These are phyloP conservation scores for Symbiodinium pilosum DNA, from an alignment of 73 alveolate species.

Conservation along the genomic window DNA sequence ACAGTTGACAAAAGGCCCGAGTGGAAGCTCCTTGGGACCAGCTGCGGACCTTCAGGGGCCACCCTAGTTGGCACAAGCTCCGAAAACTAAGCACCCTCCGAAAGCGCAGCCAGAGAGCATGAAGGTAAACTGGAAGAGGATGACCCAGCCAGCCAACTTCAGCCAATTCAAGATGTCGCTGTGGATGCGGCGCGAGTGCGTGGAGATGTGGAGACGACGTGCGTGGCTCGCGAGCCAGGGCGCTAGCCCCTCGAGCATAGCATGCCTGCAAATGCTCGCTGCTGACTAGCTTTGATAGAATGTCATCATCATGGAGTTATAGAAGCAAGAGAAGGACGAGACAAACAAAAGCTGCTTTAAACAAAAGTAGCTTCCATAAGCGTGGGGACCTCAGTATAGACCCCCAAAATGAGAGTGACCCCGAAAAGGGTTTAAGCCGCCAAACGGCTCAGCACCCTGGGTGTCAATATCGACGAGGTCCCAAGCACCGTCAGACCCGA, in stretches of 20 bases:
- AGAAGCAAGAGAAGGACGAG: background rate
- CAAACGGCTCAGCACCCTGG: constrained; percentile 30
- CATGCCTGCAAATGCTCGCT: no score
- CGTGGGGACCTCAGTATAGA: no score
- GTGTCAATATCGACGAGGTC: constrained; percentile 57
- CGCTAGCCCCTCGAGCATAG: background rate
- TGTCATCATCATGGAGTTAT: background rate
- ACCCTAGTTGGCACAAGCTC: background rate
- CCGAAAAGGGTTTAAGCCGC: no score
- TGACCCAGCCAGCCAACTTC: constrained; percentile 1
- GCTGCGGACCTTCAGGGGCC: background rate
- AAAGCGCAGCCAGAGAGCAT: background rate
- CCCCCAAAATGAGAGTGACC: background rate
- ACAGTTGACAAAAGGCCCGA: background rate
- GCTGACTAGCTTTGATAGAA: no score
- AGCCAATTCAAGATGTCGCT: background rate
- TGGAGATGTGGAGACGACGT: constrained; percentile 2
- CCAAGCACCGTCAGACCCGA: constrained; percentile 44
- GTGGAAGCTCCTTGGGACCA: background rate
- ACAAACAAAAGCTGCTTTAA: background rate
- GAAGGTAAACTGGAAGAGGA: background rate
- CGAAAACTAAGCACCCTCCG: background rate
- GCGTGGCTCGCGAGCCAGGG: background rate
- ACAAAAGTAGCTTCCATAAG: no score
- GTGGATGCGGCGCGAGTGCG: constrained; percentile 15